Evolutionary conservation across 805 yeast genomes (phyloP), one percentile per base, ranked within the genome.

Genomic region (Metschnikowia chrysomelidarum): DNA sequence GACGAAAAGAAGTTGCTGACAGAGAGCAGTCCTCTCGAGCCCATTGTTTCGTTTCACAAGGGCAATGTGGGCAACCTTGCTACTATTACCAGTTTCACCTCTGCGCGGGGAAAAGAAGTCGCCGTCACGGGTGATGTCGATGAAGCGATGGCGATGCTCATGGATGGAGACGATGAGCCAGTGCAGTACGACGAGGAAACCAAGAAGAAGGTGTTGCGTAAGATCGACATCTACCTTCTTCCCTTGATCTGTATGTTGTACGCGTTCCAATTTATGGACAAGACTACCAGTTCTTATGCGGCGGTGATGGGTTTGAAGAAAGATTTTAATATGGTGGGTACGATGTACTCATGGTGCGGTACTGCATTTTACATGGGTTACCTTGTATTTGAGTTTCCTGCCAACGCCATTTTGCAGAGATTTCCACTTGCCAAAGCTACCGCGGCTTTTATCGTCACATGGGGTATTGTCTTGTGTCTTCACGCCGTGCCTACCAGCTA

Each of bases 361-460:
- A 67, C 81, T 1, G 69, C 76, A 7, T 80, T 79, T 46, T 79
- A 78, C 49, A 26, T 82, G 24, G 89, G 88, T 3, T 83, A 80
- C 51, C 54, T 82, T 31, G 63, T 61, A 7, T 80, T 77, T 49
- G 80, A 76, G 46, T 57, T 73, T 36, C 75, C 79, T 4, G 67
- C 73, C 3, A 54, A 66, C 7, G 50, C 60, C 30, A 32, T 69
- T 1, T 50, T 79, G 17, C 88, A 82, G 54, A 65, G 63, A 35
- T 71, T 77, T 33, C 82, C 81, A 3, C 65, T 82, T 43, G 69
- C 78, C 4, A 76, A 74, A 44, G 57, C 76, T 4, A 63, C 73
- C 3, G 61, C 75, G 7, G 41, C 56, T 1, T 69, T 71, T 40
- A 69, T 81, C 24, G 49, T 78, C n/a, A 27, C 74, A 0, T 82